These are phyloP conservation scores for Xylaria sp. DNA, from an alignment of 2,329 filamentous ascomycete genomes.

Conservation along the genomic window DNA sequence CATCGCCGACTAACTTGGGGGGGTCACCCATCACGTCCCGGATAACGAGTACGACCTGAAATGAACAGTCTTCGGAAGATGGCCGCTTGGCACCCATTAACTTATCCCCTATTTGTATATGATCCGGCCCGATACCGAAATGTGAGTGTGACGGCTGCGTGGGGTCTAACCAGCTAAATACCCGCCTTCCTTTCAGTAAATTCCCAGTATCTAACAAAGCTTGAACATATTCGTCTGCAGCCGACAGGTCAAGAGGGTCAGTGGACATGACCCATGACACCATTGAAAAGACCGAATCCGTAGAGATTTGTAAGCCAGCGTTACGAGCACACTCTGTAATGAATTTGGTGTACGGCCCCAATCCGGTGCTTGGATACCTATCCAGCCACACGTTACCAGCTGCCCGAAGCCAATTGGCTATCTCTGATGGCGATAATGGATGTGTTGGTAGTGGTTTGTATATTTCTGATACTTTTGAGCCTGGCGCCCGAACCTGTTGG, in stretches of 20 bases:
- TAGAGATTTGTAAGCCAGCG: background rate
- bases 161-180: background rate
- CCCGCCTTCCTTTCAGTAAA: background rate
- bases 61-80: background rate
- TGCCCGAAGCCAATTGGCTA: background rate
- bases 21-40: background rate
- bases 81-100: background rate
- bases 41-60: background rate
- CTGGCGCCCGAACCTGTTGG: background rate
- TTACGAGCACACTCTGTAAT: conserved; percentile 1
- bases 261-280: background rate
- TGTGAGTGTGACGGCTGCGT: background rate
- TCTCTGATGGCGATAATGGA: background rate
- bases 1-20: background rate
- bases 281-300: background rate
- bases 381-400: background rate
- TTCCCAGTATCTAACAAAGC: background rate
- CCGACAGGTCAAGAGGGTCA: background rate
- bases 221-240: background rate
- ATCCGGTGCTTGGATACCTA: background rate
- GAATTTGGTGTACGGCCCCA: background rate
- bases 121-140: background rate
- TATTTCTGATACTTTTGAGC: background rate
- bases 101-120: background rate
- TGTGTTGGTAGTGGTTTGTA: background rate